Evolutionary conservation across 768 basidiomycete genomes (phyloP), one percentile per base, ranked within the genome.

Genomic region (Daedalea quercina): DNA sequence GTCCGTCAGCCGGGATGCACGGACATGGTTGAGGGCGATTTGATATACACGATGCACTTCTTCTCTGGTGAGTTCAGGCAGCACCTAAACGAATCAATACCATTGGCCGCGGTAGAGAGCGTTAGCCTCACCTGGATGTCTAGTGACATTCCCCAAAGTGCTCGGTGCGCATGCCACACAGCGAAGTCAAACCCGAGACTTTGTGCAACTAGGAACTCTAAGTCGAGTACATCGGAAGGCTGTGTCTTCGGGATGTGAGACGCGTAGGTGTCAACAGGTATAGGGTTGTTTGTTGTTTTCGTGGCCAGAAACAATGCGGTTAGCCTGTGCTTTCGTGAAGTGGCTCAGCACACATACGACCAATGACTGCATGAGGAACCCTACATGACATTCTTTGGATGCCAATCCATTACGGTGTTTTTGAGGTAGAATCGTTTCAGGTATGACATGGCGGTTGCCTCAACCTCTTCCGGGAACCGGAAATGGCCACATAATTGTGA

Each of bases 321-420:
- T 47, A 97, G 76, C 94, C 95, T 99, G 58, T 20, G 42, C 25
- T 20, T 25, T 26, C 22, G 31, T 19, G 60, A 11, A 53, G 44
- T 44, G 24, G 53, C 20, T 45, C 12, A 57, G 22, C 53, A 44
- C 53, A 50, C 9, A 23, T 42, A 33, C 33, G 51, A 22, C 40
- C 23, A 11, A 47, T 31, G 34, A 26, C 17, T 28, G 44, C 22
- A 28, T 31, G 48, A 33, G 35, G n/a, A 12, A 9, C 69, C 85
- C 46, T 63, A 96, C 96, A 99, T 99, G 63, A 99, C 91, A 63
- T 91, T 94, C 70, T 94, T 95, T 0, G 96, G 96, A 72, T 98
- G 96, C 86, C 92, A 97, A 66, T 98, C 96, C 94, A 98, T 97
- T 50, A 94, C 92, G 1, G 94, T 98, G 64, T 98, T 98, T 71